Base-by-base conservation (phyloP, 371 early-diverging fungal genomes). In the Phascolomyces articulosus region DNA sequence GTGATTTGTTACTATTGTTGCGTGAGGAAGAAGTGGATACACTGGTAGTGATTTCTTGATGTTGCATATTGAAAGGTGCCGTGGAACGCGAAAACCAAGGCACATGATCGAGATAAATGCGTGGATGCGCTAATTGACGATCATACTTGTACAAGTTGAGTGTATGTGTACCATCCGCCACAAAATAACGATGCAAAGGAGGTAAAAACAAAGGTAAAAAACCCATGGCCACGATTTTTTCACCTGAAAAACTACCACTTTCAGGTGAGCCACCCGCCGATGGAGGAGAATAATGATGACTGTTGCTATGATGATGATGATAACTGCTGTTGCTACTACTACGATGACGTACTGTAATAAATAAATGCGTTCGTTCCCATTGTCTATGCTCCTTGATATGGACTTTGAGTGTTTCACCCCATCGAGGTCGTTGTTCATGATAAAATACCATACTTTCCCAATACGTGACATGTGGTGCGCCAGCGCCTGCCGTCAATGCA, bases 121-220 rank as follows among this genome's bases (percentile, higher is more conserved):
- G 58, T 0, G 87, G 85, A 27, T 67, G 60, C 6, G 77, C 60
- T 7, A 72, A 49, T 28, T 76, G 77, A 27, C 71, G 67, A 59
- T 92, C 91, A 67, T 83, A 91, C 60, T 85, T 85, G 79, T 90
- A 93, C 51, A 92, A 55, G n/a, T 61, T 60, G 2, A 93, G 63
- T 8, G 75, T 74, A 67, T 93, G 91, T 2, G 68, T 60, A 9
- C 83, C 87, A 69, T 93, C 90, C 2, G 79, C 76, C 2, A 91
- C 70, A 59, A 90, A 87, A 34, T 89, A 85, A 40, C 78, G 77
- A 48, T 85, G 79, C 7, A 70, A 55, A 3, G 84, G 80, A 11
- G 83, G 77, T n/a, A 80, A 47, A 15, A 86, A 75, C n/a, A 91
- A 65, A 0, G 91, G 91, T n/a, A 91, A 51, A 58, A 85, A 88